Conservation (phyloP, 2,329 filamentous ascomycete species). For the Scopulariopsis brevicaulis region DNA sequence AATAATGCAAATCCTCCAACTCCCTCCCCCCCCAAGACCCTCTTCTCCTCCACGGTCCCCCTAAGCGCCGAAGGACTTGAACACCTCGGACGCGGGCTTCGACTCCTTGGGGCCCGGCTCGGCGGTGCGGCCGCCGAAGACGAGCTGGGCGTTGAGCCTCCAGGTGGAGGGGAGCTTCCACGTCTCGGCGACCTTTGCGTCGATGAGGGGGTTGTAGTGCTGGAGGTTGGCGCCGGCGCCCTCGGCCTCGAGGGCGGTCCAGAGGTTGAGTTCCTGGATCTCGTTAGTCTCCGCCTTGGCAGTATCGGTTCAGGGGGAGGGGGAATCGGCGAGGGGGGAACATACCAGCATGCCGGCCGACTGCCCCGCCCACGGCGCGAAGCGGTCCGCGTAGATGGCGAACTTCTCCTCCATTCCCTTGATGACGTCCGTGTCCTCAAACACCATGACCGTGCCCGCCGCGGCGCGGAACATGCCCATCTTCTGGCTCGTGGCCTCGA, state of each 20-base stretch:
- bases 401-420: slow-evolving; percentile 56
- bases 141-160: slow-evolving; percentile 72
- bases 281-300: neutral
- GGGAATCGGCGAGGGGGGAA: neutral
- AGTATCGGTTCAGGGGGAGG: too few species aligned
- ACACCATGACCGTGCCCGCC: slow-evolving; percentile 82
- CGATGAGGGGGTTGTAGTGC: slow-evolving; percentile 85
- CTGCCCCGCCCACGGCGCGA: slow-evolving; percentile 67
- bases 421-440: slow-evolving; percentile 62
- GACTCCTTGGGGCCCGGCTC: slow-evolving; percentile 52
- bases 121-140: slow-evolving; percentile 59
- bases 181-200: slow-evolving; percentile 54
- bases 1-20: too few species aligned
- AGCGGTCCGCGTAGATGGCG: slow-evolving; percentile 66
- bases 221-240: slow-evolving; percentile 83
- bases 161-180: slow-evolving; percentile 65
- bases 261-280: slow-evolving; percentile 57
- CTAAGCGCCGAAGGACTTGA: slow-evolving; percentile 52
- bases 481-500: slow-evolving; percentile 35
- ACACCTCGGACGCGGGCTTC: slow-evolving; percentile 51
- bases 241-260: slow-evolving; percentile 73
- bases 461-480: slow-evolving; percentile 51
- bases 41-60: neutral
- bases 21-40: too few species aligned
- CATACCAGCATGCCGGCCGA: slow-evolving; percentile 59